A percentile compares a stretch with the other conserved stretches of the same genome.
Evolutionary conservation across 805 yeast species (phyloP).

Genomic region (Metschnikowia aberdeeniae): DNA sequence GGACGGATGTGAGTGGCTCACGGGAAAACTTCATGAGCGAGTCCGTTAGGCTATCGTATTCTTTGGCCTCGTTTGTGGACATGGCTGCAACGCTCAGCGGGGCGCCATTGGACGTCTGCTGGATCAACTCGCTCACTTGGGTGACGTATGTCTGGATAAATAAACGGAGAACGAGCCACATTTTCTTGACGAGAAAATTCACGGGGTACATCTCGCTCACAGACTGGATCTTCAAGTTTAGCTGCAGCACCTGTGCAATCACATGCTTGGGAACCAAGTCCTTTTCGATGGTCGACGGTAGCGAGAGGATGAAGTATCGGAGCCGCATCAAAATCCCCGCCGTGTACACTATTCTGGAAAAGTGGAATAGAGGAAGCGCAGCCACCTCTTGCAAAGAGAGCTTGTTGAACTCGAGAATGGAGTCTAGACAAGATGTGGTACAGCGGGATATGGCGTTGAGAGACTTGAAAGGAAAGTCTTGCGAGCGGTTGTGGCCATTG

Average conservation of each 20-base stretch:
- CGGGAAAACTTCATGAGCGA: conserved; percentile 3
- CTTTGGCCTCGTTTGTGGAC: conserved; percentile 17
- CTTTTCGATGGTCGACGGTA: conserved; percentile 44
- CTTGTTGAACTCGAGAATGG: conserved; percentile 46
- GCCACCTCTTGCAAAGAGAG: conserved; percentile 47
- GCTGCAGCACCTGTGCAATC: conserved; percentile 29
- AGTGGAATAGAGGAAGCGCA: conserved; percentile 52
- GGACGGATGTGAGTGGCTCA: background rate
- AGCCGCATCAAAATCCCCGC: conserved; percentile 60
- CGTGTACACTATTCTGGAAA: conserved; percentile 57
- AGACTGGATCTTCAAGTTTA: conserved; percentile 25
- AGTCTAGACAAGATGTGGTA: conserved; percentile 48
- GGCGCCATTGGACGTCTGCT: conserved; percentile 21
- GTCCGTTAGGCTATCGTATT: conserved; percentile 18
- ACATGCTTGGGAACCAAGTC: conserved; percentile 47
- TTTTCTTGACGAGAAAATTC: conserved; percentile 51
- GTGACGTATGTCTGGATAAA: conserved; percentile 60
- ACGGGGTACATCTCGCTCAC: conserved; percentile 26
- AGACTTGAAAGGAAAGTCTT: conserved; percentile 25
- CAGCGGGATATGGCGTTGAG: conserved; percentile 47
- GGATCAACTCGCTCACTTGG: conserved; percentile 41
- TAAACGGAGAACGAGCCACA: conserved; percentile 51
- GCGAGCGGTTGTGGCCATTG: conserved; percentile 8
- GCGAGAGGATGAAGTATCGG: conserved; percentile 50
- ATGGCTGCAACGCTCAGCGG: conserved; percentile 7